Evolutionary conservation across 1,284 basidiomycete genomes (phyloP), one percentile per base, ranked within the genome.

Genomic region (Phlebopus sp.): DNA sequence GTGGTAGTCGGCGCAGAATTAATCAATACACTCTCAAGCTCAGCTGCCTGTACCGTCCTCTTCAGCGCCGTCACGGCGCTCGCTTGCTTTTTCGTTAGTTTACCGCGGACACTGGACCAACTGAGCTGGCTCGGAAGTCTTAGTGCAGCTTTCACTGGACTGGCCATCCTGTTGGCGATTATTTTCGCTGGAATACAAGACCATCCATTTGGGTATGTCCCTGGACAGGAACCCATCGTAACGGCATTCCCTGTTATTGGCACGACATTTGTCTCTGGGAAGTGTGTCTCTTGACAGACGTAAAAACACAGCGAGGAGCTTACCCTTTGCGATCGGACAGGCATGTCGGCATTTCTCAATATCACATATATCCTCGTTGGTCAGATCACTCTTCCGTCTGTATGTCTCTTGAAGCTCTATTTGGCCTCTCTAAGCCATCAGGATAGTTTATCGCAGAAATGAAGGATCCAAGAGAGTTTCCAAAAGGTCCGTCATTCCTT

Each of bases 291-390:
- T 18, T 4, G 6, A 6, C n/a, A 25, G 40, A 7, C 7, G n/a
- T 31, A n/a, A 21, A 42, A 7, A 15, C n/a, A 17, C 5, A 2
- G 14, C 25, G 14, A 31, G 5, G 10, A 23, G 11, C 19, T 21
- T 14, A 23, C 19, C n/a, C 14, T 21, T 9, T 21, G 27, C 5
- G 17, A n/a, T n/a, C n/a, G n/a, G n/a, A 13, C 49, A 68, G 69
- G 69, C 23, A 72, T 75, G 70, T 69, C 68, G 10, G 72, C 72
- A 5, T 75, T 73, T 54, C 57, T 75, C 37, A 75, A 76, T 55
- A 76, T 76, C 49, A 73, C 73, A 13, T 83, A 82, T 62, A 80
- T 82, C 2, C 81, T 79, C 59, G 75, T 85, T 38, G 83, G 82
- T 0, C 84, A 88, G 56, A 76, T 77, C 32, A 71, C 70, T 0